Percentiles rank a stretch among this genome's conserved stretches.
Conservation (phyloP, 2,329 filamentous ascomycete genomes). For the Alternaria arbusti region DNA sequence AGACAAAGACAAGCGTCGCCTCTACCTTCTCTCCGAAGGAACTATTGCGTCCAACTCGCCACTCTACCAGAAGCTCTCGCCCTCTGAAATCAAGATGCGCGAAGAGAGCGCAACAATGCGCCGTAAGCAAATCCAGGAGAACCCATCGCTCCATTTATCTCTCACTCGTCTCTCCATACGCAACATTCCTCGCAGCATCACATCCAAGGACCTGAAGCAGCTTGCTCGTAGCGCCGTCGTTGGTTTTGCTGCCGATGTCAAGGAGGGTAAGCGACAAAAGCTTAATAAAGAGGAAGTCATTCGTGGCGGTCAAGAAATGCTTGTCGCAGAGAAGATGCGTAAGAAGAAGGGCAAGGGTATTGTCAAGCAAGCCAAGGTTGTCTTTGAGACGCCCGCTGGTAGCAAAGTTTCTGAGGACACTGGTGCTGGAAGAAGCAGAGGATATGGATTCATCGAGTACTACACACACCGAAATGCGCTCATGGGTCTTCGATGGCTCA, state of each 20-base stretch:
- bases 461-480: slow-evolving; percentile 90
- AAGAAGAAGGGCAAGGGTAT: slow-evolving; percentile 85
- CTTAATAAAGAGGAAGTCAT: slow-evolving; percentile 89
- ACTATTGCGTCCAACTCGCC: slow-evolving; percentile 78
- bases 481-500: slow-evolving; percentile 93
- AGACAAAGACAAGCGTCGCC: slow-evolving; percentile 86
- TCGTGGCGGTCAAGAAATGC: slow-evolving; percentile 80
- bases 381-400: slow-evolving; percentile 87
- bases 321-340: slow-evolving; percentile 77
- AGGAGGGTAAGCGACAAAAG: slow-evolving; percentile 73
- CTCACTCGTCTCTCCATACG: slow-evolving; percentile 89
- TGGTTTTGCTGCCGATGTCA: slow-evolving; percentile 90
- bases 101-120: slow-evolving; percentile 87
- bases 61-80: slow-evolving; percentile 76
- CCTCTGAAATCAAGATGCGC: slow-evolving; percentile 83
- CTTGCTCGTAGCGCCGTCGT: slow-evolving; percentile 92
- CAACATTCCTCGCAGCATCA: slow-evolving; percentile 84
- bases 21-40: slow-evolving; percentile 89
- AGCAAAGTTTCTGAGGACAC: slow-evolving; percentile 79
- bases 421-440: slow-evolving; percentile 82
- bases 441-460: slow-evolving; percentile 98
- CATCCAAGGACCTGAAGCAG: slow-evolving; percentile 86
- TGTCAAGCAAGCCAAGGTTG: slow-evolving; percentile 90
- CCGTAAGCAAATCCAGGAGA: slow-evolving; percentile 87
- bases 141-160: slow-evolving; percentile 86